phyloP scores from a whole-genome alignment of 345 rosid genomes.

The Salix caprea region DNA sequence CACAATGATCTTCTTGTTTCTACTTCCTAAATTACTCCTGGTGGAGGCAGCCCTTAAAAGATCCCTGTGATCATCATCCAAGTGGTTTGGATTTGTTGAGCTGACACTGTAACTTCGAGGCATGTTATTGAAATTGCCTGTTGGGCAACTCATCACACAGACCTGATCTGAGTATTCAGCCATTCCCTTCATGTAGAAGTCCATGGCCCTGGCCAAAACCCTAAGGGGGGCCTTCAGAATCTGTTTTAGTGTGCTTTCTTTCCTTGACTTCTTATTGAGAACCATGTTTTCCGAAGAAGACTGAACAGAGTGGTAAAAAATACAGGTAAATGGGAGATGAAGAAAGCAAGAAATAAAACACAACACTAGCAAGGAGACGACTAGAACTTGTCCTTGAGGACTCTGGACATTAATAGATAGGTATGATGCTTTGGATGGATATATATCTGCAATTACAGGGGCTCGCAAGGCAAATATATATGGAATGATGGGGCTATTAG shows the following conservation, averaged over 20 bases:
- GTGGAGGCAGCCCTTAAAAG: constrained; percentile 50
- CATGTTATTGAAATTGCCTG: constrained; percentile 35
- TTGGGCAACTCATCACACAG: constrained; percentile 36
- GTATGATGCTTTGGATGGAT: too few relatives aligned
- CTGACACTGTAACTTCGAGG: constrained; percentile 53
- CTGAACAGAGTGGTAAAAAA: background rate
- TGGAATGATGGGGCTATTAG: background rate
- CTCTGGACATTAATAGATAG: too few relatives aligned
- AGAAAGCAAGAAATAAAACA: background rate
- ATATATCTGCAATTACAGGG: background rate
- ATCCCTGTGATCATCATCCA: constrained; percentile 36
- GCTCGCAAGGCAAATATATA: background rate
- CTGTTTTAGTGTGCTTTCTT: constrained; percentile 31
- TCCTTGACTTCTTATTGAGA: constrained; percentile 11
- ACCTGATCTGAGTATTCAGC: constrained; percentile 53
- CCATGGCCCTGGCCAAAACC: constrained; percentile 45
- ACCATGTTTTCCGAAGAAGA: constrained; percentile 2
- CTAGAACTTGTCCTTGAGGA: background rate
- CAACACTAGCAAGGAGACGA: background rate
- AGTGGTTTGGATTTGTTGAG: constrained; percentile 28
- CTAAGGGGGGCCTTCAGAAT: constrained; percentile 43
- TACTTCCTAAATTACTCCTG: constrained; percentile 20
- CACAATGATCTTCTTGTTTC: background rate
- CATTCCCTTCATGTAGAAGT: constrained; percentile 54
- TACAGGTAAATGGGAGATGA: background rate